These are phyloP conservation scores for Zygnema circumcarinatum DNA, from an alignment of 139 green algal species.

Conservation along the genomic window DNA sequence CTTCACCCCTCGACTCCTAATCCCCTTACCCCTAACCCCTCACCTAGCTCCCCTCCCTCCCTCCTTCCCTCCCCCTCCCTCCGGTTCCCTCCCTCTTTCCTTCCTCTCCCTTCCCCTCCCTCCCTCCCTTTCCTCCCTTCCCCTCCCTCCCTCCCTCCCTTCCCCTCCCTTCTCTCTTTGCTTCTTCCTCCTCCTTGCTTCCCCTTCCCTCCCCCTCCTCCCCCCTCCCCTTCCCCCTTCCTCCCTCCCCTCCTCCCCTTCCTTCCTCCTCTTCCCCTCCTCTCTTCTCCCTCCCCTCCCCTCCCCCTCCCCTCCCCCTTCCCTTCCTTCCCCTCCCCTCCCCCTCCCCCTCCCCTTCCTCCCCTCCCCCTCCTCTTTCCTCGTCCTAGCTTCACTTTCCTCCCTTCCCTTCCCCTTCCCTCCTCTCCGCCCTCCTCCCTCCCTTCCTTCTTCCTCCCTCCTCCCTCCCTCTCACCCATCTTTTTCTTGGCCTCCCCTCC, in stretches of 20 bases:
- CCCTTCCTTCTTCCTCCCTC: background rate
- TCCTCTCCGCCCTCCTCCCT: background rate
- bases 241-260: background rate
- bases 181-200: background rate
- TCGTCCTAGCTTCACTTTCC: background rate
- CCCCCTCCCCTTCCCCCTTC: background rate
- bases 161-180: background rate
- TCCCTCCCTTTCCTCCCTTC: background rate
- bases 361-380: background rate
- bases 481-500: background rate
- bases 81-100: too few relatives aligned
- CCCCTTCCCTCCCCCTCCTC: background rate
- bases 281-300: background rate
- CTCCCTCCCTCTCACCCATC: background rate
- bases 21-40: too few relatives aligned
- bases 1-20: too few relatives aligned
- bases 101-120: too few relatives aligned
- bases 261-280: background rate
- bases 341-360: background rate
- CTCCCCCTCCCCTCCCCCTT: background rate
- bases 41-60: too few relatives aligned
- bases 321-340: background rate
- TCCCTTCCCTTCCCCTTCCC: background rate
- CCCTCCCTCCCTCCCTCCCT: background rate
- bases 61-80: too few relatives aligned